Percentiles rank a stretch among this genome's conserved stretches.
Conservation (phyloP, 352 stramenopile genomes). For the Globisporangium barbulae region DNA sequence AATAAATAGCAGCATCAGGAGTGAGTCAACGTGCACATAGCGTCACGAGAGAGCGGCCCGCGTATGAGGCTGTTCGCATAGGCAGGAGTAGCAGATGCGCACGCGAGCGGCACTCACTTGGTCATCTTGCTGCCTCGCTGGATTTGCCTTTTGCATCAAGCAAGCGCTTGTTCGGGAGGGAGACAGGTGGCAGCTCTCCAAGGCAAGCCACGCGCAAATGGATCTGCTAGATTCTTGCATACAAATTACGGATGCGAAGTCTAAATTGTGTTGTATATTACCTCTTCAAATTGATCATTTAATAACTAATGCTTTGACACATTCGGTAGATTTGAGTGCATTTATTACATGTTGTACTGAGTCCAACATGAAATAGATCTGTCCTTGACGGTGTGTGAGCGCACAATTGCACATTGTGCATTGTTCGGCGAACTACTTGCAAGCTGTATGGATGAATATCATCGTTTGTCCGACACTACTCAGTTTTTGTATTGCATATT, state of each 20-base stretch:
- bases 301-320: too few species aligned
- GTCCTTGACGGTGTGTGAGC: too few species aligned
- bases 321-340: too few species aligned
- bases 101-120: conserved; percentile 3
- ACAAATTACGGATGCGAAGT: neutral
- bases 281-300: too few species aligned
- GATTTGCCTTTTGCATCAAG: conserved; percentile 11
- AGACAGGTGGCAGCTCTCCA: conserved; percentile 8
- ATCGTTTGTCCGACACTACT: too few species aligned
- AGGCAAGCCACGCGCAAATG: neutral
- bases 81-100: neutral
- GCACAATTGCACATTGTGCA: too few species aligned
- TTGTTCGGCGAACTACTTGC: too few species aligned
- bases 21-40: neutral
- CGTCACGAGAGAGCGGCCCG: neutral
- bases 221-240: neutral
- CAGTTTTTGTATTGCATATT: too few species aligned
- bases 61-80: neutral
- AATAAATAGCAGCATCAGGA: conserved; percentile 6
- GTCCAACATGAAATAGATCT: too few species aligned
- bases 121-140: conserved; percentile 6
- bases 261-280: too few species aligned
- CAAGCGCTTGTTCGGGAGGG: neutral
- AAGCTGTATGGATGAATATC: too few species aligned
- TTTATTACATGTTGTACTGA: too few species aligned